Base-by-base conservation (phyloP, 169 alveolate species). In the Haemoproteus tartakovskyi region DNA sequence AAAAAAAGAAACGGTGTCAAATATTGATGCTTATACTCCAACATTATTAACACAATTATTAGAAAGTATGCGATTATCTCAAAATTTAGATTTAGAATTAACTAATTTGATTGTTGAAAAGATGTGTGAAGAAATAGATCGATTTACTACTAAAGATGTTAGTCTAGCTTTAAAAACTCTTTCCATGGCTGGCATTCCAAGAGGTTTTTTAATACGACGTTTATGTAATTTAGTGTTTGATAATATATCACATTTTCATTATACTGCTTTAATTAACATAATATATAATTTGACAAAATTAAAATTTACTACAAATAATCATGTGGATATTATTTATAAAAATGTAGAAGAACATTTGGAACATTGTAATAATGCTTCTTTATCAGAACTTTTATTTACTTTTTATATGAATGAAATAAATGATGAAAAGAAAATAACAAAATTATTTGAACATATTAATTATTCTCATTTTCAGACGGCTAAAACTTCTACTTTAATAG, bases 101-200 rank as follows among this genome's bases (percentile, higher is more conserved):
- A 70, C 84, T 4, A 70, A 70, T 57, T 45, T 70, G 26, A 70
- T 70, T 3, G 70, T 70, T 9, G 84, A 70, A 22, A 70, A 70
- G 30, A 70, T 70, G 84, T 70, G 84, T 56, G 84, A 70, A 70
- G 84, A 70, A 70, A 70, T 70, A 2, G 84, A 70, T 56, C 60
- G 84, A 18, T 70, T 70, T 46, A 70, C 84, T 19, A 70, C 84
- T 1, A 70, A 56, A 45, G 84, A 70, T 33, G 84, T 70, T 0
- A 70, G 61, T n/a, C 40, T 70, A 22, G 84, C 84, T 4, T 56
- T 70, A 29, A 70, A 70, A 60, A 70, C 78, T 0, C 57, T 70
- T 37, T 70, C 84, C 21, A 70, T 70, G 84, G 84, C 84, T 43
- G 84, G 84, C 2, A 70, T 70, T 16, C 84, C 84, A 22, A 18